phyloP scores from a whole-genome alignment of 805 yeast species.

The Metschnikowia dekortorum region DNA sequence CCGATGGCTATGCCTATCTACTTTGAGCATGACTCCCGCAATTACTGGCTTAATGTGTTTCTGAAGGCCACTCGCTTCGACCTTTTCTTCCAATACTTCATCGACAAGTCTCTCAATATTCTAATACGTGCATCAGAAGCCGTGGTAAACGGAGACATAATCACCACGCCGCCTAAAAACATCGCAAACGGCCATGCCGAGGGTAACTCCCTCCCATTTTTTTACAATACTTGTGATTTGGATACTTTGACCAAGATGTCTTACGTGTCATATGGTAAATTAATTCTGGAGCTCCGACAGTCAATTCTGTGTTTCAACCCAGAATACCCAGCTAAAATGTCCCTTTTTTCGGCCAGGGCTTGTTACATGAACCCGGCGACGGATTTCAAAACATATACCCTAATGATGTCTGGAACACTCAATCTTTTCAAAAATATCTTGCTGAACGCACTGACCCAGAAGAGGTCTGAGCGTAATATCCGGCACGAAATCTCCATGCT shows the following conservation, averaged over 20 bases:
- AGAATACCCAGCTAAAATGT: constrained; percentile 36
- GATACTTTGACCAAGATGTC: constrained; percentile 28
- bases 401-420: constrained; percentile 34
- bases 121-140: constrained; percentile 18
- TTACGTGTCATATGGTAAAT: constrained; percentile 31
- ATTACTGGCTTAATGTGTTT: constrained; percentile 31
- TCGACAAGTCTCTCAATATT: constrained; percentile 34
- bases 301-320: constrained; percentile 26
- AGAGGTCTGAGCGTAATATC: neutral
- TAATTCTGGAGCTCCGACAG: constrained; percentile 31
- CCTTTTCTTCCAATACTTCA: constrained; percentile 32
- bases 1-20: constrained; percentile 23
- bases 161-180: constrained; percentile 5
- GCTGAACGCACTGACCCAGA: constrained; percentile 16
- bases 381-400: constrained; percentile 27
- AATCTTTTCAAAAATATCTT: constrained; percentile 25
- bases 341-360: constrained; percentile 34
- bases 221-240: constrained; percentile 28
- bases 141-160: constrained; percentile 15
- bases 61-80: constrained; percentile 25
- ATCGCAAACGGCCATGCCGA: neutral
- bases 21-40: constrained; percentile 17
- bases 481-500: constrained; percentile 17
- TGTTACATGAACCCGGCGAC: constrained; percentile 31
- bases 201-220: constrained; percentile 7